phyloP scores from a whole-genome alignment of 2,329 filamentous ascomycete genomes.

The Huntiella decipiens region DNA sequence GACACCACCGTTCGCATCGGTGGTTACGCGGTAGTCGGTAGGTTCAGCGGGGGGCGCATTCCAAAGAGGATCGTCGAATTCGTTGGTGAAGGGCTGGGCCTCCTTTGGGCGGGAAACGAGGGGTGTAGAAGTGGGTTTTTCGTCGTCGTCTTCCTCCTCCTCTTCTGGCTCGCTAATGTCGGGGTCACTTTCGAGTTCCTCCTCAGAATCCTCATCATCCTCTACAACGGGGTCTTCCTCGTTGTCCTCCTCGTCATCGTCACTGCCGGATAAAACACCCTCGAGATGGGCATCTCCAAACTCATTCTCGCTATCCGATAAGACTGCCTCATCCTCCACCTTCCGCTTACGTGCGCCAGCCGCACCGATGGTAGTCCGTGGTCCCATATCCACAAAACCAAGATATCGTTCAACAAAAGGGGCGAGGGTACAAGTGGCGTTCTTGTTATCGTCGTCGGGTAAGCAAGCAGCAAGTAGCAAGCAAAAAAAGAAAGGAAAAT shows the following conservation, averaged over 20 bases:
- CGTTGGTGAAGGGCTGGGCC: conserved; percentile 16
- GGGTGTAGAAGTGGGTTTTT: conserved; percentile 21
- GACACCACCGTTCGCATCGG: conserved; percentile 75
- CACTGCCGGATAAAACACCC: conserved; percentile 35
- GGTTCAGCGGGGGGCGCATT: conserved; percentile 13
- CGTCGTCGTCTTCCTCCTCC: conserved; percentile 20
- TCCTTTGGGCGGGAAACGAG: conserved; percentile 14
- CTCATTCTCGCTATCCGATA: conserved; percentile 37
- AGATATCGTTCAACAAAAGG: not conserved
- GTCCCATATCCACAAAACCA: not conserved
- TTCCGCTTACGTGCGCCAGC: conserved; percentile 41
- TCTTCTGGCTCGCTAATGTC: conserved; percentile 18
- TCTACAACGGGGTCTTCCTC: conserved; percentile 6
- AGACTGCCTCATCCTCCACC: conserved; percentile 28
- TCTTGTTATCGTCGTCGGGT: not conserved
- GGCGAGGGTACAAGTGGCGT: not conserved
- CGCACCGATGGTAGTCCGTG: conserved; percentile 4
- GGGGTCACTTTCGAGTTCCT: conserved; percentile 26
- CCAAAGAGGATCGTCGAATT: conserved; percentile 17
- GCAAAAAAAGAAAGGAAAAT: no score
- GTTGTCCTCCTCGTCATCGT: conserved; percentile 34
- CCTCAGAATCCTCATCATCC: conserved; percentile 20
- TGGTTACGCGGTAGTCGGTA: conserved; percentile 36
- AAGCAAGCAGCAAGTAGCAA: no score
- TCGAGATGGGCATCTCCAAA: conserved; percentile 35